A percentile compares a stretch with the other conserved stretches of the same genome.
phyloP scores from a whole-genome alignment of 2,329 filamentous ascomycete species.

The Pezicula rhizophila region DNA sequence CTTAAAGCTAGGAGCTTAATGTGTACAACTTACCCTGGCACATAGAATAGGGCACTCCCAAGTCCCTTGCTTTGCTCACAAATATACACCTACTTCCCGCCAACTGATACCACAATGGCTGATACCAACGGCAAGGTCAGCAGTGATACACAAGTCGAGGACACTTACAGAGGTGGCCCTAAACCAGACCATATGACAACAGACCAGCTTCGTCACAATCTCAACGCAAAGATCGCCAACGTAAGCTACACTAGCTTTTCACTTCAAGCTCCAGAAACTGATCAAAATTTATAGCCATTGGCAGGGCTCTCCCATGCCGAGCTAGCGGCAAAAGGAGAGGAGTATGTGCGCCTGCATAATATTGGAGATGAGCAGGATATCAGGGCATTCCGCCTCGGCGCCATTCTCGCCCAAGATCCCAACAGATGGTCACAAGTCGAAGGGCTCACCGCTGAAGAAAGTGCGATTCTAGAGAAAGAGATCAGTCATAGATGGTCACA shows the following conservation, averaged over 20 bases:
- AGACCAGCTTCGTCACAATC: slow-evolving; percentile 19
- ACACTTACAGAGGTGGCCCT: background rate
- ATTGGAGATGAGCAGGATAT: slow-evolving; percentile 50
- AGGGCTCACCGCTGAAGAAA: slow-evolving; percentile 53
- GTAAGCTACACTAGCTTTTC: too few relatives aligned
- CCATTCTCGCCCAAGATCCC: slow-evolving; percentile 45
- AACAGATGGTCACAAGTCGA: slow-evolving; percentile 40
- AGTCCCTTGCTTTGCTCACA: too few relatives aligned
- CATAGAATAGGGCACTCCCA: background rate
- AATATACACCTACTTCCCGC: background rate
- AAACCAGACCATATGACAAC: background rate
- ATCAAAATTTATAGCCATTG: slow-evolving; percentile 29
- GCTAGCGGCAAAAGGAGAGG: slow-evolving; percentile 48
- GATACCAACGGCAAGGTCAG: background rate
- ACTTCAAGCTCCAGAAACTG: too few relatives aligned
- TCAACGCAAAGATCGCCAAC: slow-evolving; percentile 46
- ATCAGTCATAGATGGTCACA: slow-evolving; percentile 64
- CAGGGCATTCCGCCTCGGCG: slow-evolving; percentile 53
- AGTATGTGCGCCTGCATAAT: slow-evolving; percentile 50
- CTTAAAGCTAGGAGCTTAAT: too few relatives aligned
- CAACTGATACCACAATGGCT: background rate
- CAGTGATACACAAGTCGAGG: background rate
- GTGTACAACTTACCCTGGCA: background rate
- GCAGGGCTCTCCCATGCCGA: slow-evolving; percentile 41
- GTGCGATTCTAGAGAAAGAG: slow-evolving; percentile 51